Conservation (phyloP, 306 rosid genomes). For the Begonia peltatifolia region DNA sequence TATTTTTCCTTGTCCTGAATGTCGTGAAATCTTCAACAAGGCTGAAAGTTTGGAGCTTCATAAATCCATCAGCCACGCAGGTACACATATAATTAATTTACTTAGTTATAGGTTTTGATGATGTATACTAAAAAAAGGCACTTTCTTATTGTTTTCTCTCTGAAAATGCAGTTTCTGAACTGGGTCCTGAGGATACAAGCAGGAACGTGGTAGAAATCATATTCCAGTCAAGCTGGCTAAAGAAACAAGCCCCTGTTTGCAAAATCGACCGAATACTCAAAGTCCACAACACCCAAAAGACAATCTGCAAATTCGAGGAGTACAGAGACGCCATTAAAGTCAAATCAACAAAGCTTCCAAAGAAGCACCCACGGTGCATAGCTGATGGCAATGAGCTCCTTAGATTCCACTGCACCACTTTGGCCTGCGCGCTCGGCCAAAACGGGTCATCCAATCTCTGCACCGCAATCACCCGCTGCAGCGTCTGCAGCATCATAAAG, state of each 20-base stretch:
- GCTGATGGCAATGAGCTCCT: constrained; percentile 95
- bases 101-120: no score
- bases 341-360: constrained; percentile 53
- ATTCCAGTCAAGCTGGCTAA: constrained; percentile 98
- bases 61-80: constrained; percentile 82
- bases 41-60: constrained; percentile 73
- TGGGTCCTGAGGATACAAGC: constrained; percentile 93
- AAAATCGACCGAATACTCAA: constrained; percentile 82
- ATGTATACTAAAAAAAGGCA: no score
- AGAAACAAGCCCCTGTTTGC: constrained; percentile 77
- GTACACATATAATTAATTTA: constrained; percentile 14
- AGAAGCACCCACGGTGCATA: constrained; percentile 79
- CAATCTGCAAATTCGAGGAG: constrained; percentile 66
- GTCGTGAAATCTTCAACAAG: constrained; percentile 85
- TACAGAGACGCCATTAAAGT: constrained; percentile 78
- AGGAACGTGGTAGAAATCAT: constrained; percentile 95
- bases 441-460: constrained; percentile 82
- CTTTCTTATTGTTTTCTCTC: no score
- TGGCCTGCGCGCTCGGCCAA: constrained; percentile 66
- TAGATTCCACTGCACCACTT: constrained; percentile 73
- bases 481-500: constrained; percentile 59
- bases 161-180: constrained; percentile 31
- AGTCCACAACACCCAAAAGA: constrained; percentile 71
- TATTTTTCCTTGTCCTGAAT: constrained; percentile 77
- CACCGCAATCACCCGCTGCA: constrained; percentile 57